phyloP scores from a whole-genome alignment of 495 filamentous ascomycete genomes.

The Xanthoparmelia taractica region DNA sequence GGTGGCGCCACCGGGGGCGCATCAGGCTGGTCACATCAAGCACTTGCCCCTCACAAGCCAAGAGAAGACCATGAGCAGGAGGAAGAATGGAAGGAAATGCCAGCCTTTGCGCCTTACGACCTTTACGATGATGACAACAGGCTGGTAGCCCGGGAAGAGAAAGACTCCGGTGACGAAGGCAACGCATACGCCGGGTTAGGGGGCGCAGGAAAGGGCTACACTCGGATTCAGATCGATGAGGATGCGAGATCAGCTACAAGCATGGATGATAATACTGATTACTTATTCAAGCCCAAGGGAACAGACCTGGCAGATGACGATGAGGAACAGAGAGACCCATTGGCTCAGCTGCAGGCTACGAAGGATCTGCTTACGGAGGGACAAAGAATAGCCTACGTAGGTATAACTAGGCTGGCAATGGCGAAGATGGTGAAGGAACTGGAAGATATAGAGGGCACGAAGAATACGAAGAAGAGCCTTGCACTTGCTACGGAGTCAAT shows the following conservation, averaged over 20 bases:
- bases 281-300: slow-evolving; percentile 71
- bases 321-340: slow-evolving; percentile 60
- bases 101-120: slow-evolving; percentile 82
- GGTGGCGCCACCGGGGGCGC: slow-evolving; percentile 31
- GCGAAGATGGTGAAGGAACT: slow-evolving; percentile 64
- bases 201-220: slow-evolving; percentile 91
- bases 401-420: slow-evolving; percentile 71
- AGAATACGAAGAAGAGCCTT: slow-evolving; percentile 58
- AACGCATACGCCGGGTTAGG: slow-evolving; percentile 68
- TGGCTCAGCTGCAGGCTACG: slow-evolving; percentile 89
- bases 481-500: slow-evolving; percentile 63
- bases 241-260: slow-evolving; percentile 89
- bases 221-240: slow-evolving; percentile 84
- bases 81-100: slow-evolving; percentile 85
- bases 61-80: slow-evolving; percentile 49
- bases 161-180: slow-evolving; percentile 61
- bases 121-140: slow-evolving; percentile 91
- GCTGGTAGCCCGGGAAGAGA: slow-evolving; percentile 70
- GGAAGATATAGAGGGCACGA: slow-evolving; percentile 45
- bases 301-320: slow-evolving; percentile 60
- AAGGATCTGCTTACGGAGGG: slow-evolving; percentile 93
- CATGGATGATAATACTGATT: slow-evolving; percentile 95
- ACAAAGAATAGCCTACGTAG: slow-evolving; percentile 94
- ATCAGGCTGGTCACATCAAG: slow-evolving; percentile 92
- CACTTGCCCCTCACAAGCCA: slow-evolving; percentile 51